Conservation (phyloP, 495 filamentous ascomycete genomes). For the Xylaria venustula region DNA sequence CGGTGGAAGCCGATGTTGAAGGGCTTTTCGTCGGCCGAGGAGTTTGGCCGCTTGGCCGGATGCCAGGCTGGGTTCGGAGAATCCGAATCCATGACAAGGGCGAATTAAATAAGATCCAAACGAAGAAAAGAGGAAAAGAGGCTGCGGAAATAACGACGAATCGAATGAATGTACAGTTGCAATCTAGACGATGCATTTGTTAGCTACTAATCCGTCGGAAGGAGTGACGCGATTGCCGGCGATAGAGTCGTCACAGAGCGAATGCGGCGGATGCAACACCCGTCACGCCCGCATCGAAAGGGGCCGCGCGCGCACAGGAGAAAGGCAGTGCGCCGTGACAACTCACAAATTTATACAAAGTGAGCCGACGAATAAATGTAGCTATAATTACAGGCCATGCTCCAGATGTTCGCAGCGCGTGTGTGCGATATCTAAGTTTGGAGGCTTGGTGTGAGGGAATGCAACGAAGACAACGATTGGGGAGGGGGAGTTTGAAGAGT, state of each 20-base stretch:
- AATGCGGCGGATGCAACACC: background rate
- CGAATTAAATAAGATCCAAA: slow-evolving; percentile 30
- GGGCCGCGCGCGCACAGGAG: background rate
- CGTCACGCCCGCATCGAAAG: background rate
- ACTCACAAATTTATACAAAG: slow-evolving; percentile 17
- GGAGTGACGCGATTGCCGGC: background rate
- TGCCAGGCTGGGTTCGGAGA: slow-evolving; percentile 50
- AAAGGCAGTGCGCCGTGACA: background rate
- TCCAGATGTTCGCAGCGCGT: slow-evolving; percentile 2
- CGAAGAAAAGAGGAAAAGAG: slow-evolving; percentile 26
- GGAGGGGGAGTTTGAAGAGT: background rate
- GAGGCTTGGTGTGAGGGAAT: background rate
- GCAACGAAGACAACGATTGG: background rate
- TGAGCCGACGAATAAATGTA: slow-evolving; percentile 8
- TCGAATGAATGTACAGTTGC: background rate
- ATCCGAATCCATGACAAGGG: slow-evolving; percentile 38
- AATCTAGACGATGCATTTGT: background rate
- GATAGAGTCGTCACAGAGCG: no score
- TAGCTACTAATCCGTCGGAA: background rate
- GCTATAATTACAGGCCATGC: slow-evolving; percentile 16
- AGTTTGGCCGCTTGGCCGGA: slow-evolving; percentile 55
- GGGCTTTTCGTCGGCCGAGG: slow-evolving; percentile 25
- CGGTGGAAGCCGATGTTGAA: slow-evolving; percentile 8
- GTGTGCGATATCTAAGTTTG: background rate
- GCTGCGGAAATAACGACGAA: slow-evolving; percentile 11